Conservation (phyloP, 2,329 filamentous ascomycete species). For the Ceratocystiopsis sp. region DNA sequence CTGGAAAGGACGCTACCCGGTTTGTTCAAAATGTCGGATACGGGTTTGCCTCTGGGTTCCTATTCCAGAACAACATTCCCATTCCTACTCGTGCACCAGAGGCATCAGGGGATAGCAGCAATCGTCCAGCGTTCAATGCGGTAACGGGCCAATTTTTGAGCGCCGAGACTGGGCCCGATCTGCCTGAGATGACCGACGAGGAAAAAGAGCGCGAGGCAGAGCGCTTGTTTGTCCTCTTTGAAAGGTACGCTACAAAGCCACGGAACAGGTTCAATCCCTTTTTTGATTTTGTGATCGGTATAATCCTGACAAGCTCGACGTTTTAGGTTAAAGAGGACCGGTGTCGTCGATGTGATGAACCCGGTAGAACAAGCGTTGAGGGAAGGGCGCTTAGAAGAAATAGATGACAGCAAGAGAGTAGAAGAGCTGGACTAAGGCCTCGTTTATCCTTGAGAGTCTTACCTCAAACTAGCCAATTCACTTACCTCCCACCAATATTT, state of each 20-base stretch:
- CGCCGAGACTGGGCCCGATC: constrained; percentile 39
- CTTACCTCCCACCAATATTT: no score
- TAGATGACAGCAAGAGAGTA: constrained; percentile 38
- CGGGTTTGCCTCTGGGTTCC: constrained; percentile 78
- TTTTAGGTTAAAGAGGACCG: constrained; percentile 48
- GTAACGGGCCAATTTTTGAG: constrained; percentile 74
- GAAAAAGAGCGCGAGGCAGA: constrained; percentile 91
- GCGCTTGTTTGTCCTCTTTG: constrained; percentile 75
- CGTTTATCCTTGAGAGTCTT: no score
- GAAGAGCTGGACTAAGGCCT: constrained; percentile 21
- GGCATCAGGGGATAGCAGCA: constrained; percentile 7
- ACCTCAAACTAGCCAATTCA: no score
- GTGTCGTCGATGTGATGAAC: constrained; percentile 62
- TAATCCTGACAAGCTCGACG: background rate
- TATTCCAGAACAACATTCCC: constrained; percentile 69
- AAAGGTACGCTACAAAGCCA: constrained; percentile 35
- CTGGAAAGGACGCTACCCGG: constrained; percentile 57
- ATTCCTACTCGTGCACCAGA: constrained; percentile 41
- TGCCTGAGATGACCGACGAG: constrained; percentile 67
- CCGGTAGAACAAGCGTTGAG: constrained; percentile 54
- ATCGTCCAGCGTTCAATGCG: constrained; percentile 45
- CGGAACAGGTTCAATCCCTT: no score
- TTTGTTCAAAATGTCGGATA: constrained; percentile 91
- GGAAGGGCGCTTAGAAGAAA: constrained; percentile 54
- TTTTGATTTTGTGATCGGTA: no score